Evolutionary conservation across 257 asterid species (phyloP).

Genomic region (Paulownia fortunei): DNA sequence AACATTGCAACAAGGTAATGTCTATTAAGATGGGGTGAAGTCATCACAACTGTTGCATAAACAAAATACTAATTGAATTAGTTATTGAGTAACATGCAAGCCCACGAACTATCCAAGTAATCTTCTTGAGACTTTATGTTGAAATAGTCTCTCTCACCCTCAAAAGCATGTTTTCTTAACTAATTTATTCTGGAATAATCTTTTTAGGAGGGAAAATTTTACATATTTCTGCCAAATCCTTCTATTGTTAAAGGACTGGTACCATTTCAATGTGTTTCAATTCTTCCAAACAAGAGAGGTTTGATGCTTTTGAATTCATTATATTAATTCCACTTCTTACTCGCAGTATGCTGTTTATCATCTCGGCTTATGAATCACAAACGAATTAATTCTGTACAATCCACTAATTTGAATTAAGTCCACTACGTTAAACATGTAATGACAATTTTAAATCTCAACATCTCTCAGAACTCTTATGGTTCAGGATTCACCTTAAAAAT

Average conservation of each 20-base stretch:
- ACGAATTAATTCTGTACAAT: neutral
- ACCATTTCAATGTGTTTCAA: conserved; percentile 12
- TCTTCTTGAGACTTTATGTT: neutral
- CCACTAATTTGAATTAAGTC: conserved; percentile 2
- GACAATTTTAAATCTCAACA: neutral
- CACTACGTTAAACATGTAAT: neutral
- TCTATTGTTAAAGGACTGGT: conserved; percentile 1
- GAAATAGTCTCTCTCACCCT: neutral
- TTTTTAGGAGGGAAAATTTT: conserved; percentile 8
- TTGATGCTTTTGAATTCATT: conserved; percentile 26
- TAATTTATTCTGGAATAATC: conserved; percentile 5
- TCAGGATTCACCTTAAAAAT: conserved; percentile 6
- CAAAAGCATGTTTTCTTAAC: neutral
- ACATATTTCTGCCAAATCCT: conserved; percentile 18
- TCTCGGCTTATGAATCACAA: neutral
- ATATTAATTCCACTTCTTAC: conserved; percentile 18
- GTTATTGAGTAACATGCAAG: neutral
- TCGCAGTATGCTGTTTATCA: neutral
- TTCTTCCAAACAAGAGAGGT: neutral
- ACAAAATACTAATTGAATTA: neutral
- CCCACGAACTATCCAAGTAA: neutral
- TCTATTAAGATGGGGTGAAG: neutral
- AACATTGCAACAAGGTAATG: neutral
- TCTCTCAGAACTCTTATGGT: neutral
- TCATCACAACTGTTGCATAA: neutral